Evolutionary conservation across 2,329 filamentous ascomycete species (phyloP), one percentile per base, ranked within the genome.

Genomic region (Nannizziopsis arthrosporioides): DNA sequence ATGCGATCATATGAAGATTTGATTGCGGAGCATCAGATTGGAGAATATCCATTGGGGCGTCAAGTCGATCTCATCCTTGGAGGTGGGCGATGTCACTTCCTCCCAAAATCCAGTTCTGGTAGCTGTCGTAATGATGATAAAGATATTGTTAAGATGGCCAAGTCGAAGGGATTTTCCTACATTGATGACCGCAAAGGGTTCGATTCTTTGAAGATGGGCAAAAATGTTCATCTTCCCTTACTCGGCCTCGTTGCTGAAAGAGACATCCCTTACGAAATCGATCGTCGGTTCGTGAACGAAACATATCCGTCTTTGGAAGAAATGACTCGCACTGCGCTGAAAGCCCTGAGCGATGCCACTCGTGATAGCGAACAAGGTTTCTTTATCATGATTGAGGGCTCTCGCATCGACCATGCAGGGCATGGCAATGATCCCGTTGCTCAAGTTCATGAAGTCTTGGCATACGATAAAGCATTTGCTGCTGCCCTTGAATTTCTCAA

Each of bases 341-440:
- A 75, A 11, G 81, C 85, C 1, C 76, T 98, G 18, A 83, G 84
- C 53, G 80, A 81, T 51, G 92, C 89, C 0, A 95, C 92, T 0
- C 74, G 78, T 60, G 74, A 89, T 60, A 87, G 78, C 53, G 87
- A 96, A 37, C 81, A 93, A 66, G 92, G 92, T 3, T 98, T 96
- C 73, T 98, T 98, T 68, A 73, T 98, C 57, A 94, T 98, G 90
- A 93, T 98, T 52, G 92, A 98, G 67, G 92, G 89, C 3, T 94
- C 86, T 58, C 77, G 92, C 37, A 96, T 98, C 58, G 92, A 98
- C 60, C 92, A 98, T 63, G 90, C 92, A 3, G 92, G 88, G 5
- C 85, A 92, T 62, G 78, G 77, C 54, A 92, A 92, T 57, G 85
- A 92, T 57, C 85, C 85, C 0, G 85, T 83, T 8, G 84, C 85